Base-by-base conservation (phyloP, 768 basidiomycete species). In the Boletales sp. region DNA sequence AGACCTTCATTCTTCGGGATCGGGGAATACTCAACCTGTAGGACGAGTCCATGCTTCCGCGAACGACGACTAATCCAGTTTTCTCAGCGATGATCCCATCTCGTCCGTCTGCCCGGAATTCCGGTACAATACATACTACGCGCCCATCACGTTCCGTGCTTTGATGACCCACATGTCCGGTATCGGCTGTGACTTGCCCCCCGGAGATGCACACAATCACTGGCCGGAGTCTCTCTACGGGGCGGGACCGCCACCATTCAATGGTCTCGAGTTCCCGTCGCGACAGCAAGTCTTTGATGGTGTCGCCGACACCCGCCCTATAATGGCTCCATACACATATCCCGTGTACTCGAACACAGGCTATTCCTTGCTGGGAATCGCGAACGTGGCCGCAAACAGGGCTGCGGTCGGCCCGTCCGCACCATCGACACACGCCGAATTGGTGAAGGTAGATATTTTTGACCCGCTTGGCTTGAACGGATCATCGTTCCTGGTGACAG, bases 371-470 rank as follows among this genome's bases (percentile, higher is more conserved):
- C 52, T 76, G 11, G 74, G 72, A 15, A 54, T 69, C 14, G 70
- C 66, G 0, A 62, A 72, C 14, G 65, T 72, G 2, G 68, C 65
- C 4, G 73, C 74, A 2, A 64, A 71, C 40, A 45, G 37, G 6
- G 51, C 52, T 10, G 43, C 31, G 1, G 51, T 53, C 27, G 59
- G 51, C 19, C 47, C 52, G 7, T 51, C 58, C n/a, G 58, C 57
- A 14, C 54, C 53, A 14, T 56, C 56, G 5, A 72, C 68, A 0
- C 72, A 78, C 51, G 70, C 72, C 12, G 75, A 77, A 10, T 62
- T 81, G 15, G 13, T 81, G 15, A 57, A 74, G 21, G 65, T 72
- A 34, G 78, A 81, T 50, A 70, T 81, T n/a, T 80, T 81, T 60
- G 65, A 58, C 4, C 77, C 76, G 2, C 54, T 82, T 43, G 69